Percentiles rank a stretch among this genome's conserved stretches.
Conservation (phyloP, 768 basidiomycete species). For the Lentinula edodes region DNA sequence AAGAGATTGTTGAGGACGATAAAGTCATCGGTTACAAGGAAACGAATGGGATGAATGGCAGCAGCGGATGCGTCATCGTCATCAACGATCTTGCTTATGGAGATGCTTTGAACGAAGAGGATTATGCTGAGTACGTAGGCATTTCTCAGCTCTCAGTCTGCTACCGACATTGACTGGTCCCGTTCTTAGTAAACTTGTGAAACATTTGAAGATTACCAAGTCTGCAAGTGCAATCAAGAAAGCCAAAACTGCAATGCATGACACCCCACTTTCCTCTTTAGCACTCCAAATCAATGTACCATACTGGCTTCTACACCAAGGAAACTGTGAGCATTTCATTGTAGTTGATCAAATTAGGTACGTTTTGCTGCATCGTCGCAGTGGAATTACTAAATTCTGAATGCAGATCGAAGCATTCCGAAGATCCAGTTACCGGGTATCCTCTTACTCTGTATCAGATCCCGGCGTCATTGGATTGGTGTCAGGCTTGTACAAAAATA, state of each 20-base stretch:
- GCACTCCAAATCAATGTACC: conserved; percentile 64
- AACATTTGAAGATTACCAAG: conserved; percentile 30
- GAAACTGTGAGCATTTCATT: conserved; percentile 78
- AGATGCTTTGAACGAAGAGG: conserved; percentile 37
- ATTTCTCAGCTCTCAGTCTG: not conserved
- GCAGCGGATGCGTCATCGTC: conserved; percentile 45
- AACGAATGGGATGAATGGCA: conserved; percentile 10
- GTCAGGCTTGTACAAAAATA: conserved; percentile 64
- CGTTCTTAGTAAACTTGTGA: conserved; percentile 39
- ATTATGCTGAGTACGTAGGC: conserved; percentile 56
- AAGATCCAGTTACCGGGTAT: conserved; percentile 54
- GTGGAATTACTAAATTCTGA: conserved; percentile 1
- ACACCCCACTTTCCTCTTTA: conserved; percentile 49
- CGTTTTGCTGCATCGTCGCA: not conserved
- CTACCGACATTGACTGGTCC: conserved; percentile 1
- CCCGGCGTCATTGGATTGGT: conserved; percentile 54
- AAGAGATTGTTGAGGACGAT: conserved; percentile 31
- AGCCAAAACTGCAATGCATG: conserved; percentile 36
- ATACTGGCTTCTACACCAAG: conserved; percentile 78
- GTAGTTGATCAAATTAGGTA: conserved; percentile 72
- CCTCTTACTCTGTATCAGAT: conserved; percentile 65
- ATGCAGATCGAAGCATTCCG: conserved; percentile 49
- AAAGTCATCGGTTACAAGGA: conserved; percentile 26
- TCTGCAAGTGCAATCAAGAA: conserved; percentile 24
- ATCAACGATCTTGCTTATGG: conserved; percentile 60